Conservation (phyloP, 495 filamentous ascomycete genomes). For the Aspergillus leporis region DNA sequence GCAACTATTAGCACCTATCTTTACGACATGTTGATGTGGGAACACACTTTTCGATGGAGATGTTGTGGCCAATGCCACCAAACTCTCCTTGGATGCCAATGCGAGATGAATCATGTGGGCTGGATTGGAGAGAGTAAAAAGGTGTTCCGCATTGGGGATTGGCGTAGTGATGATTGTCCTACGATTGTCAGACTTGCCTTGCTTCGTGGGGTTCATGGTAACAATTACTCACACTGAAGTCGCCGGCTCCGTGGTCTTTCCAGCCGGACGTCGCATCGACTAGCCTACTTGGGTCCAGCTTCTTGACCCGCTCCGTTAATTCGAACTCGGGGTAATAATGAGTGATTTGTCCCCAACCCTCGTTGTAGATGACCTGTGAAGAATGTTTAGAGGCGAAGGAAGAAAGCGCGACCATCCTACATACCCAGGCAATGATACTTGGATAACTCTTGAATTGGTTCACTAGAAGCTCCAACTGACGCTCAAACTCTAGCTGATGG, state of each 20-base stretch:
- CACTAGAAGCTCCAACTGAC: constrained; percentile 61
- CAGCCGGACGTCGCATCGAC: constrained; percentile 62
- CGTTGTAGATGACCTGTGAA: constrained; percentile 64
- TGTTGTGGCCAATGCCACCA: constrained; percentile 63
- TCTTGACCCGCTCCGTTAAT: constrained; percentile 51
- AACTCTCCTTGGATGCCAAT: constrained; percentile 72
- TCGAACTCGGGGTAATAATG: constrained; percentile 53
- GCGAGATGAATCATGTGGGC: constrained; percentile 57
- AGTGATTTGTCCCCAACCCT: constrained; percentile 65
- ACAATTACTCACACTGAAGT: constrained; percentile 44
- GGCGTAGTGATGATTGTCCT: constrained; percentile 73
- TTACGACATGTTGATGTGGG: not conserved
- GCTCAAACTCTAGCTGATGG: constrained; percentile 60
- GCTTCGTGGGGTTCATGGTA: not conserved
- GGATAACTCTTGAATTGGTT: constrained; percentile 63
- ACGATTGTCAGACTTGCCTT: constrained; percentile 3
- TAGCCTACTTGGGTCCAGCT: constrained; percentile 61
- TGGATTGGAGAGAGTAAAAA: constrained; percentile 55
- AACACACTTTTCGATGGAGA: constrained; percentile 52
- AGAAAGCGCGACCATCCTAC: not conserved
- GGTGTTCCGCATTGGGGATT: constrained; percentile 70
- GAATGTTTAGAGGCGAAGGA: constrained; percentile 9
- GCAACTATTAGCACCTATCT: not conserved
- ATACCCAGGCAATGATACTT: constrained; percentile 55
- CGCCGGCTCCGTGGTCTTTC: constrained; percentile 61